Base-by-base conservation (phyloP, 768 basidiomycete genomes). In the Auricularia sp. region DNA sequence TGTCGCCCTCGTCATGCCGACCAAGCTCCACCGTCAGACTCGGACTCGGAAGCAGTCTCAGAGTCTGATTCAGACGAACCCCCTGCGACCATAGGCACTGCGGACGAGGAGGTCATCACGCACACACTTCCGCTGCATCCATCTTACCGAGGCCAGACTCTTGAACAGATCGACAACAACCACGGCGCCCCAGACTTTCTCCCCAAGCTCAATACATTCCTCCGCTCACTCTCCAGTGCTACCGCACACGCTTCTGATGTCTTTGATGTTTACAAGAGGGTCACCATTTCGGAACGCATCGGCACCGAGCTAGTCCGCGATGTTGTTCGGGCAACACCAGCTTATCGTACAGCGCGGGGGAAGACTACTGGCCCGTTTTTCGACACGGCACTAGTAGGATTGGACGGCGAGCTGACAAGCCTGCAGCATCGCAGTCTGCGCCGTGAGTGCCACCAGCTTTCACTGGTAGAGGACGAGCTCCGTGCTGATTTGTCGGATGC, bases 61-160 rank as follows among this genome's bases (percentile, higher is more conserved):
- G 74, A 1, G 35, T 61, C 0, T 79, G 76, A 75, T 69, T 82
- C 0, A 47, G 63, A 1, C 68, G 75, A 2, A 70, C 43, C 43
- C 43, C 10, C 18, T 44, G 43, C 43, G 11, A 18, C 43, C 10
- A 44, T 44, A 44, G 10, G 43, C 29, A 29, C 29, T 29, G 29
- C 29, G 29, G 29, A 29, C 29, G 29, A 29, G 29, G 29, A 29
- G 29, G 29, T 29, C 29, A 29, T 29, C 29, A 29, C 29, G 29
- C 29, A 29, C 29, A 29, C 43, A 44, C 43, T 44, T 44, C 43
- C 43, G 11, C 10, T 11, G 18, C 43, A 18, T 18, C 43, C 43
- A 44, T 44, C 43, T 18, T 44, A 11, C 18, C 43, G 11, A 10
- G 11, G 43, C 10, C 43, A 44, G 43, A 11, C 43, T 44, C 11